phyloP scores from a whole-genome alignment of 805 yeast species.

The Suhomyces prunicola region DNA sequence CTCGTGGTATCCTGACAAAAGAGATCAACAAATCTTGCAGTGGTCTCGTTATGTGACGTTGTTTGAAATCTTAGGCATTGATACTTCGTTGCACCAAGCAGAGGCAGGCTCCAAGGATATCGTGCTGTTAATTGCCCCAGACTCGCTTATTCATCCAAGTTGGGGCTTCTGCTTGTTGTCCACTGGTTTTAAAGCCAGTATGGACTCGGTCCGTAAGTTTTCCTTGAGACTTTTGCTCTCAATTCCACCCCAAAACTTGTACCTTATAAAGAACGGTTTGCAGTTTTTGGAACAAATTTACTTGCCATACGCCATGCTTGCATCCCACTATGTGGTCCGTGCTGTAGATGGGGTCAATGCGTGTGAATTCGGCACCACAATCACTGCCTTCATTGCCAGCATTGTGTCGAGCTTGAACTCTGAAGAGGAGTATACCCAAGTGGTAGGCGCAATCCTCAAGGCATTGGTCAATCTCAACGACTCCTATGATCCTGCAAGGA shows the following conservation, averaged over 20 bases:
- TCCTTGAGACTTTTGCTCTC: conserved; percentile 54
- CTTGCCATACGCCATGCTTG: conserved; percentile 60
- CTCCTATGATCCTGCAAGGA: conserved; percentile 68
- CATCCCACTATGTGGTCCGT: conserved; percentile 54
- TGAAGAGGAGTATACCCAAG: conserved; percentile 20
- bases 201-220: conserved; percentile 73
- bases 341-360: conserved; percentile 21
- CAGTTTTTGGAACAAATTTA: conserved; percentile 46
- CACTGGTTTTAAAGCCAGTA: conserved; percentile 70
- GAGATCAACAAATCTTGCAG: conserved; percentile 35
- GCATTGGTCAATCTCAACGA: conserved; percentile 47
- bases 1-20: conserved; percentile 38
- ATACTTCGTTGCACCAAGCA: conserved; percentile 82
- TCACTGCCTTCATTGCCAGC: conserved; percentile 44
- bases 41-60: conserved; percentile 77
- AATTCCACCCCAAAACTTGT: conserved; percentile 45
- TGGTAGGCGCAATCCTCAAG: conserved; percentile 32
- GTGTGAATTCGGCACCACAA: conserved; percentile 59
- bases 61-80: conserved; percentile 78
- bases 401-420: conserved; percentile 28
- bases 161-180: conserved; percentile 76
- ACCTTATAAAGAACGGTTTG: conserved; percentile 31
- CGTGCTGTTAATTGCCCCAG: conserved; percentile 46
- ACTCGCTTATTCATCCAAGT: conserved; percentile 54
- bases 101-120: conserved; percentile 72